Evolutionary conservation across 495 filamentous ascomycete species (phyloP).

Genomic region (Xylaria telfairii): DNA sequence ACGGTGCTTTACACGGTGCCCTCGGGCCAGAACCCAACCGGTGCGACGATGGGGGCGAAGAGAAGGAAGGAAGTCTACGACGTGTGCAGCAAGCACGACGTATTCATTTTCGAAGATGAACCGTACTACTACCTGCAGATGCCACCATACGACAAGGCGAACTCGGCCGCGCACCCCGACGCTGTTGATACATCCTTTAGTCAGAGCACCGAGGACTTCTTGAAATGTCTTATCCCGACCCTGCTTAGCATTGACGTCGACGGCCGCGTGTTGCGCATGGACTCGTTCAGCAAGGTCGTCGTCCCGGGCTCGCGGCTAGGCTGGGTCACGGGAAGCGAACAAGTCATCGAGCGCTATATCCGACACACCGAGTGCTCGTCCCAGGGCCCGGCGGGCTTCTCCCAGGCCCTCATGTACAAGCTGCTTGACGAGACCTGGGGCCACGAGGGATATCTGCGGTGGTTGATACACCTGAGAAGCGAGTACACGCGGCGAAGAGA

Average conservation of each 20-base stretch:
- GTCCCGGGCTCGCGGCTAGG: slow-evolving; percentile 77
- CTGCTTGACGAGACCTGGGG: slow-evolving; percentile 94
- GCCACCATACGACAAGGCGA: slow-evolving; percentile 66
- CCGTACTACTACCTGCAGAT: slow-evolving; percentile 98
- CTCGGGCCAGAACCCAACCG: slow-evolving; percentile 91
- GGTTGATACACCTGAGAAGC: slow-evolving; percentile 83
- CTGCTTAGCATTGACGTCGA: slow-evolving; percentile 71
- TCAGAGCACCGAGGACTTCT: slow-evolving; percentile 48
- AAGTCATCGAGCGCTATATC: slow-evolving; percentile 79
- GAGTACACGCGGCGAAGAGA: slow-evolving; percentile 83
- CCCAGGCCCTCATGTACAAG: slow-evolving; percentile 84
- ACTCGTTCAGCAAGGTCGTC: slow-evolving; percentile 84
- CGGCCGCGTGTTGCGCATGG: slow-evolving; percentile 72
- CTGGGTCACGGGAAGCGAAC: slow-evolving; percentile 81
- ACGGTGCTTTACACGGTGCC: slow-evolving; percentile 82
- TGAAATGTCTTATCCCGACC: slow-evolving; percentile 60
- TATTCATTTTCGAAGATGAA: slow-evolving; percentile 92
- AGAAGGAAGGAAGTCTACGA: slow-evolving; percentile 75
- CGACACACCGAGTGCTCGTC: slow-evolving; percentile 78
- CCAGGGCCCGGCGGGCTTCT: slow-evolving; percentile 83
- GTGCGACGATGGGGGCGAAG: slow-evolving; percentile 73
- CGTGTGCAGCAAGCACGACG: slow-evolving; percentile 79
- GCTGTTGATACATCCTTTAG: slow-evolving; percentile 22
- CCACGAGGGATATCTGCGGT: slow-evolving; percentile 87
- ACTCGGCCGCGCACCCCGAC: slow-evolving; percentile 40